These are phyloP conservation scores for Trichopus zeylanicus DNA, from an alignment of 116 monocot species.

Conservation along the genomic window DNA sequence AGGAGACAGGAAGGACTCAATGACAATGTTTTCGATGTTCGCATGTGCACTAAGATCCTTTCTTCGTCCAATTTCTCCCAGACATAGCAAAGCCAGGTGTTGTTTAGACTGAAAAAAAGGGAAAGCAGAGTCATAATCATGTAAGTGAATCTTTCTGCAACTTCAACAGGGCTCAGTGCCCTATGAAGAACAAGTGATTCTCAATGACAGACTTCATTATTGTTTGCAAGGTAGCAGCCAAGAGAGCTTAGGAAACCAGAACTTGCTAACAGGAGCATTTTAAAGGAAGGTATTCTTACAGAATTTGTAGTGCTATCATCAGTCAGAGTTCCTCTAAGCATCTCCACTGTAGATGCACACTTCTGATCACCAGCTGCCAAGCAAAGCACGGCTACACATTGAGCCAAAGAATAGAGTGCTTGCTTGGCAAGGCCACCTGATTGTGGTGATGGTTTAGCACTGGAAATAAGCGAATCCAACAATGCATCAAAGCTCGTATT, in stretches of 20 bases:
- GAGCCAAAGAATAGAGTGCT: conserved; percentile 87
- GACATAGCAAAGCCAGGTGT: conserved; percentile 81
- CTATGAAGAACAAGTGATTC: not conserved
- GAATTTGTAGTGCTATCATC: conserved; percentile 58
- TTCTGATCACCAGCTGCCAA: conserved; percentile 85
- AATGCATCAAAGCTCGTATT: conserved; percentile 86
- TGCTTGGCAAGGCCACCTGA: conserved; percentile 92
- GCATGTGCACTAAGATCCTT: conserved; percentile 81
- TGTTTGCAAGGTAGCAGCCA: not conserved
- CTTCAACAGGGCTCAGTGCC: not conserved
- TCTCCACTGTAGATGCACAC: conserved; percentile 90
- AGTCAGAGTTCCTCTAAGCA: conserved; percentile 84
- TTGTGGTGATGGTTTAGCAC: conserved; percentile 79
- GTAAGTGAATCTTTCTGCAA: not conserved
- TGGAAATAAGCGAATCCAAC: conserved; percentile 84
- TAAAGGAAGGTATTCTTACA: conserved; percentile 30
- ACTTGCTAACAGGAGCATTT: not conserved
- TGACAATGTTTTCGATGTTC: conserved; percentile 83
- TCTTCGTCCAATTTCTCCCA: conserved; percentile 93
- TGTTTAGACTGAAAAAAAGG: conserved; percentile 62
- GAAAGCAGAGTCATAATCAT: not conserved
- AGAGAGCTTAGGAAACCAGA: not conserved
- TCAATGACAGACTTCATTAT: not conserved
- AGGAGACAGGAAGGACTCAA: conserved; percentile 96
- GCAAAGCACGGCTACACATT: conserved; percentile 96